Conservation (phyloP, 2,329 filamentous ascomycete genomes). For the Aureobasidium pullulans region DNA sequence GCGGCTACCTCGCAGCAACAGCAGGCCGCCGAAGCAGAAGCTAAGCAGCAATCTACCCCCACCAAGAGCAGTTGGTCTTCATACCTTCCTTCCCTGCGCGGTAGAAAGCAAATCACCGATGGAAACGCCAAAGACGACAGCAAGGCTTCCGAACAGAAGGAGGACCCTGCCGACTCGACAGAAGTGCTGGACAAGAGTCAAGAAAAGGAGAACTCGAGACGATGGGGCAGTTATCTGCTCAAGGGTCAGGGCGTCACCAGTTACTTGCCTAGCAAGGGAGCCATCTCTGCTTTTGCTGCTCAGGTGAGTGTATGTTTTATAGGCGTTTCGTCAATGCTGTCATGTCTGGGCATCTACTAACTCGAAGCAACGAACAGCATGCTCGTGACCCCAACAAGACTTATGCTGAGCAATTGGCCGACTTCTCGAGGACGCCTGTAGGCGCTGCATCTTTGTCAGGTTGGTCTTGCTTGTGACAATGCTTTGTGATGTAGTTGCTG, state of each 20-base stretch:
- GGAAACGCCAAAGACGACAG: conserved; percentile 16
- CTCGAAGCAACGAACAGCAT: conserved; percentile 23
- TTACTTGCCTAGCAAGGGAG: conserved; percentile 39
- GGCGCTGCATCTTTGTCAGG: conserved; percentile 39
- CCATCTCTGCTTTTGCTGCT: conserved; percentile 38
- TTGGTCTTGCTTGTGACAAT: conserved; percentile 16
- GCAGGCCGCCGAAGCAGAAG: not conserved
- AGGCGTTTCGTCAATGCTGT: not conserved
- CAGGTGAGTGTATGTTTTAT: conserved; percentile 22
- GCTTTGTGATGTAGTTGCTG: not conserved
- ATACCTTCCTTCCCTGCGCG: conserved; percentile 17
- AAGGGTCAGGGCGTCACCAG: conserved; percentile 41
- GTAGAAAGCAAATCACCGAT: conserved; percentile 16
- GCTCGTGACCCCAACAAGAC: conserved; percentile 41
- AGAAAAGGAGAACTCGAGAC: conserved; percentile 30
- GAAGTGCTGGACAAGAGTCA: conserved; percentile 22
- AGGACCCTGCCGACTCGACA: conserved; percentile 15
- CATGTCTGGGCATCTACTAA: not conserved
- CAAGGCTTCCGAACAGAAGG: conserved; percentile 15
- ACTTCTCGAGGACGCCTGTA: conserved; percentile 45
- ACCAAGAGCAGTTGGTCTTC: conserved; percentile 16
- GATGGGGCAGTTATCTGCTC: conserved; percentile 42
- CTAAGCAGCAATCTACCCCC: conserved; percentile 1
- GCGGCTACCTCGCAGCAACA: not conserved
- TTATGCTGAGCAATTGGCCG: conserved; percentile 42